Evolutionary conservation across 1,284 basidiomycete genomes (phyloP).

Genomic region (Moniliophthora roreri): DNA sequence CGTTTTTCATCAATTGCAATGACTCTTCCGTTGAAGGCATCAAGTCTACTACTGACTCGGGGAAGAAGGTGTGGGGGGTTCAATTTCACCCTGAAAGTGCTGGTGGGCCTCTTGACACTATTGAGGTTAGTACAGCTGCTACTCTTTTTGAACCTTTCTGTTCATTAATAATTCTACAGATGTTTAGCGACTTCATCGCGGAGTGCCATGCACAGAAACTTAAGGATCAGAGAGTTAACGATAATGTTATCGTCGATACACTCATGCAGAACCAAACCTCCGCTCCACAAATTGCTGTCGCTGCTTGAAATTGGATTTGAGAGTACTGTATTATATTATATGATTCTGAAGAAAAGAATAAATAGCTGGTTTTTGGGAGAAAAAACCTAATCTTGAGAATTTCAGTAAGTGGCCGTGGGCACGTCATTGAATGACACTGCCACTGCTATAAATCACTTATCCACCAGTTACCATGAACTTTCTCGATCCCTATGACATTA

Average conservation of each 20-base stretch:
- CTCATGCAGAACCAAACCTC: slow-evolving; percentile 20
- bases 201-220: slow-evolving; percentile 69
- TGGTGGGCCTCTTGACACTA: slow-evolving; percentile 91
- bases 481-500: slow-evolving; percentile 64
- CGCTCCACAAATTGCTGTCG: slow-evolving; percentile 16
- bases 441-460: neutral
- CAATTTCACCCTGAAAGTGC: slow-evolving; percentile 97
- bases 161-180: slow-evolving; percentile 40
- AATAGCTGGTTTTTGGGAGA: neutral
- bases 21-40: slow-evolving; percentile 97
- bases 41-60: slow-evolving; percentile 86
- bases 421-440: too few species aligned
- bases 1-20: slow-evolving; percentile 98
- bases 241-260: slow-evolving; percentile 23
- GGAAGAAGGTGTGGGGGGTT: slow-evolving; percentile 91
- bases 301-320: slow-evolving; percentile 17
- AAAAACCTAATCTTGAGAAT: too few species aligned
- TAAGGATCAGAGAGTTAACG: slow-evolving; percentile 20
- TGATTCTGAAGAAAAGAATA: too few species aligned
- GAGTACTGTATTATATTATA: too few species aligned
- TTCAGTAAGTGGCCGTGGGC: neutral
- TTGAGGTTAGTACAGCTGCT: slow-evolving; percentile 59
- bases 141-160: neutral
- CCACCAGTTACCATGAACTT: slow-evolving; percentile 57
- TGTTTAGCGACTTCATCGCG: slow-evolving; percentile 89